Percentiles rank a stretch among this genome's conserved stretches.
These are phyloP conservation scores for Crucihimalaya himalaica DNA, from an alignment of 345 rosid species.

Conservation along the genomic window DNA sequence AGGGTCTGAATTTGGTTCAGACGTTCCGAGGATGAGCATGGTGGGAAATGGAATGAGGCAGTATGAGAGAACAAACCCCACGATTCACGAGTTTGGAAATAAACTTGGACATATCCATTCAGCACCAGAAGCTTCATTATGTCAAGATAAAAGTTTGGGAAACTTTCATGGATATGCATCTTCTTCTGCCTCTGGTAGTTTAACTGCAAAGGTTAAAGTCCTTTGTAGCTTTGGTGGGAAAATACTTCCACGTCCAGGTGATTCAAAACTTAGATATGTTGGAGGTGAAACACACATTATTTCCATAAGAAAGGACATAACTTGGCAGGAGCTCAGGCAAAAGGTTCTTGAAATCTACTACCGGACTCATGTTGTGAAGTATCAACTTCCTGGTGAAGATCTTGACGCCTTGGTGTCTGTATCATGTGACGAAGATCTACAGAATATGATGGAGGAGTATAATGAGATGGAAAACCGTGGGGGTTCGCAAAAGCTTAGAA, in stretches of 20 bases:
- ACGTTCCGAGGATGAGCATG: slow-evolving; percentile 27
- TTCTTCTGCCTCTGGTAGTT: slow-evolving; percentile 49
- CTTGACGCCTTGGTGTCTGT: slow-evolving; percentile 93
- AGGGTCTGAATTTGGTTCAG: slow-evolving; percentile 12
- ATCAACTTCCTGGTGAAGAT: slow-evolving; percentile 96
- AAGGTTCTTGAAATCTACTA: slow-evolving; percentile 63
- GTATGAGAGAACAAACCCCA: slow-evolving; percentile 49
- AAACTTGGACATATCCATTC: slow-evolving; percentile 54
- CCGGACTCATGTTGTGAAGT: slow-evolving; percentile 65
- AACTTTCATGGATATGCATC: slow-evolving; percentile 45
- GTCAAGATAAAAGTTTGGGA: slow-evolving; percentile 45
- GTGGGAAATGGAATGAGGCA: slow-evolving; percentile 42
- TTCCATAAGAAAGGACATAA: slow-evolving; percentile 61
- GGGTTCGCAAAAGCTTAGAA: slow-evolving; percentile 66
- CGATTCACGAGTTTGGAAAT: slow-evolving; percentile 45
- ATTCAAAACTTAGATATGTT: slow-evolving; percentile 86
- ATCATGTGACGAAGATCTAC: slow-evolving; percentile 85
- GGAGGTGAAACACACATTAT: slow-evolving; percentile 88
- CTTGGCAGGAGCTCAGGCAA: slow-evolving; percentile 66
- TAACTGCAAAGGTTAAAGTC: slow-evolving; percentile 59
- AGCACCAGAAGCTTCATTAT: slow-evolving; percentile 46
- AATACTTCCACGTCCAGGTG: slow-evolving; percentile 84
- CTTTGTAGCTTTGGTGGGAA: slow-evolving; percentile 64
- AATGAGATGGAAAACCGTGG: slow-evolving; percentile 58
- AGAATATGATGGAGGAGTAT: slow-evolving; percentile 89